These are phyloP conservation scores for Yamadazyma trypodendri DNA, from an alignment of 1,139 yeast genomes.

Conservation along the genomic window DNA sequence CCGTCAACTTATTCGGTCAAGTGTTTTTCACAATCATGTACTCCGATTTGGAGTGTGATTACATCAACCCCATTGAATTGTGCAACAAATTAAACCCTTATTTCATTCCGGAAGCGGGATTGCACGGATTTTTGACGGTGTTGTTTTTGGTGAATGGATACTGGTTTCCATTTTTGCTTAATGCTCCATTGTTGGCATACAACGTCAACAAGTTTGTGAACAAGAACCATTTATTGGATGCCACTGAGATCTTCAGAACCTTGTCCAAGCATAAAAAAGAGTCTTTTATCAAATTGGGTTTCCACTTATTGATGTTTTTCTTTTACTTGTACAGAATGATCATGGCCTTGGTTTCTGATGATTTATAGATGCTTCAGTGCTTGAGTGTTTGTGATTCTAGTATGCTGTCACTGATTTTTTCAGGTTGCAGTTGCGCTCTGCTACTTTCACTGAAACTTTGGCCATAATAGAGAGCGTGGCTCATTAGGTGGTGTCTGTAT, in stretches of 20 bases:
- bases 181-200: constrained; percentile 82
- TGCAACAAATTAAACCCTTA: constrained; percentile 90
- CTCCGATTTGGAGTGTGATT: constrained; percentile 92
- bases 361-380: constrained; percentile 12
- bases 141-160: constrained; percentile 84
- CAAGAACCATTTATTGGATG: constrained; percentile 87
- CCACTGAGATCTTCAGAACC: constrained; percentile 97
- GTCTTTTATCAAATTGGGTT: constrained; percentile 84
- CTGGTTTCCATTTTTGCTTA: constrained; percentile 87
- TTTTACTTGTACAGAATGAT: constrained; percentile 95
- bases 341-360: constrained; percentile 84
- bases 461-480: no score
- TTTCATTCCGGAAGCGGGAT: constrained; percentile 86
- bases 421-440: no score
- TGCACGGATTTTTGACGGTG: constrained; percentile 72
- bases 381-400: no score
- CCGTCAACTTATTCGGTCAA: constrained; percentile 83
- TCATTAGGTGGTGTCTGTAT: no score
- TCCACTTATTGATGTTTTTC: constrained; percentile 90
- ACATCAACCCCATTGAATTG: constrained; percentile 93
- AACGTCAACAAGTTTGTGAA: constrained; percentile 71
- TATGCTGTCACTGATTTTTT: no score
- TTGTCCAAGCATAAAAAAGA: constrained; percentile 91
- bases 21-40: constrained; percentile 92
- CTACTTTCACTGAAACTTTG: no score